Evolutionary conservation across 495 filamentous ascomycete species (phyloP), one percentile per base, ranked within the genome.

Genomic region (Mycothermus thermophilus): DNA sequence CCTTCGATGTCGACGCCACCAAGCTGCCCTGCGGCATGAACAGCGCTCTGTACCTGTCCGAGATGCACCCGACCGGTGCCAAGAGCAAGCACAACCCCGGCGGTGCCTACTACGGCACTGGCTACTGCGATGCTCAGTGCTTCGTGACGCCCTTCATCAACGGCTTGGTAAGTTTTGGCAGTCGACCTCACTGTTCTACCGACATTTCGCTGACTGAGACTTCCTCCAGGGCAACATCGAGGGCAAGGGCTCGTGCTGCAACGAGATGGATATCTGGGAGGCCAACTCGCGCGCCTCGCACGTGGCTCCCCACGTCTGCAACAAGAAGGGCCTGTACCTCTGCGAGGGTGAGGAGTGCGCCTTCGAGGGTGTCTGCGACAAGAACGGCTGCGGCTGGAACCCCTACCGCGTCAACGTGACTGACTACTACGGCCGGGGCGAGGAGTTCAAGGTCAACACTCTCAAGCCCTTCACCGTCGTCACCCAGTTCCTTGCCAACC

Each of bases 91-190:
- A 72, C 25, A 80, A 79, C 56, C 59, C 69, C 13, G 74, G 70
- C 1, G 75, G 77, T 22, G 72, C 76, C 8, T 55, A 63, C 22
- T 79, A 77, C 48, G 78, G 77, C 3, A 76, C 74, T 0, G 77
- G 77, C 0, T 81, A 83, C 59, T 83, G 78, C 47, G 77, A 80
- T 43, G 68, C 74, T 3, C 77, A 83, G 47, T 83, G 78, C 55
- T 64, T 58, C 25, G 52, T 59, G 12, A 57, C 58, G 8, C 58
- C 71, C 8, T 80, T 72, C 53, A 66, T 78, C 42, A 73, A 75
- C 44, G 74, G 75, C 21, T 52, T 66, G 12, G 66, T 69, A 48
- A 50, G 58, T 43, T 8, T n/a, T n/a, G n/a, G n/a, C n/a, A n/a
- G 4, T 18, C 4, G 14, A 11, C 2, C 27, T 6, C 17, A 18